These are phyloP conservation scores for Ophiostoma angusticollis DNA, from an alignment of 2,329 filamentous ascomycete species.

Conservation along the genomic window DNA sequence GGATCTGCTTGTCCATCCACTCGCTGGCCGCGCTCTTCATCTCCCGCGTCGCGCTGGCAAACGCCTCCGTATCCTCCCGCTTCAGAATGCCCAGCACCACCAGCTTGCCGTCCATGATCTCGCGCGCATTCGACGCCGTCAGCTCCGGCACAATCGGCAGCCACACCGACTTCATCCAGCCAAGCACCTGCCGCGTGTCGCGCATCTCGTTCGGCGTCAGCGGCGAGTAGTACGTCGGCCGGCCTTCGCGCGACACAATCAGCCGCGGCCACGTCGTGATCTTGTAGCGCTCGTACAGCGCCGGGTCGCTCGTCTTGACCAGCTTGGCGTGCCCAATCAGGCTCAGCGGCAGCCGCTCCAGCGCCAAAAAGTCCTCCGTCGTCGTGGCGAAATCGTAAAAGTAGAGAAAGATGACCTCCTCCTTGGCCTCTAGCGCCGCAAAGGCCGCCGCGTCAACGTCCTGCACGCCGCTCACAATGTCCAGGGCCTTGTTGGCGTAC, in stretches of 20 bases:
- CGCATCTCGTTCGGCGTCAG: constrained; percentile 87
- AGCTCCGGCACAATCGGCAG: constrained; percentile 90
- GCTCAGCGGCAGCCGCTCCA: constrained; percentile 75
- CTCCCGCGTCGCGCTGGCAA: constrained; percentile 66
- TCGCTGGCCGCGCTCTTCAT: constrained; percentile 92
- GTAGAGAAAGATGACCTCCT: constrained; percentile 94
- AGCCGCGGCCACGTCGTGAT: constrained; percentile 95
- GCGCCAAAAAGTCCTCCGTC: constrained; percentile 75
- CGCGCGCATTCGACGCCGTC: constrained; percentile 76
- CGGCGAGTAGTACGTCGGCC: constrained; percentile 79
- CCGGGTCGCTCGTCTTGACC: constrained; percentile 75
- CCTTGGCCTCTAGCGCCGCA: constrained; percentile 73
- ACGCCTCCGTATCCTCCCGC: constrained; percentile 66
- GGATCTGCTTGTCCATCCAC: constrained; percentile 95
- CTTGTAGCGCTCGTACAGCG: constrained; percentile 72
- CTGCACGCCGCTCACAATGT: constrained; percentile 60
- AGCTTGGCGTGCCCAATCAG: constrained; percentile 85
- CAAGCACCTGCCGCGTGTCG: constrained; percentile 64
- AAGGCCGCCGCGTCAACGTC: constrained; percentile 70
- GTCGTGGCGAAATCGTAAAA: constrained; percentile 96
- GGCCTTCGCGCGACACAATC: constrained; percentile 76
- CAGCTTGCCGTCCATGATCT: constrained; percentile 89
- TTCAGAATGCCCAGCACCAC: constrained; percentile 88
- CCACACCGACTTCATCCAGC: constrained; percentile 96
- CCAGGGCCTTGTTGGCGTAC: constrained; percentile 77